Evolutionary conservation across 371 early-diverging fungal genomes (phyloP), one percentile per base, ranked within the genome.

Genomic region (Mortierella sp.): DNA sequence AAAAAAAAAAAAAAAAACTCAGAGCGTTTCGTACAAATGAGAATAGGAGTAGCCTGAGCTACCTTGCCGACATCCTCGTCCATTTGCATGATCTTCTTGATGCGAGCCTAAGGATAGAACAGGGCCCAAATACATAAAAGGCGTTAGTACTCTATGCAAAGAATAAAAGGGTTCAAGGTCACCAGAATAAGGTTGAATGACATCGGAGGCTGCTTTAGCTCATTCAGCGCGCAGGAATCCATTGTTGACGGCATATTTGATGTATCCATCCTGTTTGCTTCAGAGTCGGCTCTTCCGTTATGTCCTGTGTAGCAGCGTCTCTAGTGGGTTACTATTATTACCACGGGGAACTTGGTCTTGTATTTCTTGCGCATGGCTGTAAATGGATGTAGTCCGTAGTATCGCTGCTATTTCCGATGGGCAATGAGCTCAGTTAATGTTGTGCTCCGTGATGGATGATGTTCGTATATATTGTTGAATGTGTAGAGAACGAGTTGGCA

Each of bases 41-140:
- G 87, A 30, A 99, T 93, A 1, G 99, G 99, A 1, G 99, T 99
- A 42, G 95, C 96, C 65, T 94, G 95, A 7, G 98, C 94, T 68
- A 99, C 95, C 82, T 99, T 99, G 65, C 99, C 99, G n/a, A 99
- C 97, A 79, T 99, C 99, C 65, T 99, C 99, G 84, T 99, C 99
- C 79, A 92, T 85, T 75, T 99, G 99, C 99, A 99, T 99, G 69
- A 99, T 99, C 88, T 98, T 98, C 80, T 99, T 99, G 80, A 99
- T 99, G 53, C 99, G 91, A 19, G 99, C 98, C 97, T 97, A 85
- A 46, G 39, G 14, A 47, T 34, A 26, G 54, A 53, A 2, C n/a
- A 17, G 15, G 7, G 19, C 19, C 50, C 34, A 37, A n/a, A 24
- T 31, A 54, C 14, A 34, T 39, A 55, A 46, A 49, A 30, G 19